Conservation (phyloP, 352 stramenopile genomes). For the Phytophthora pini region DNA sequence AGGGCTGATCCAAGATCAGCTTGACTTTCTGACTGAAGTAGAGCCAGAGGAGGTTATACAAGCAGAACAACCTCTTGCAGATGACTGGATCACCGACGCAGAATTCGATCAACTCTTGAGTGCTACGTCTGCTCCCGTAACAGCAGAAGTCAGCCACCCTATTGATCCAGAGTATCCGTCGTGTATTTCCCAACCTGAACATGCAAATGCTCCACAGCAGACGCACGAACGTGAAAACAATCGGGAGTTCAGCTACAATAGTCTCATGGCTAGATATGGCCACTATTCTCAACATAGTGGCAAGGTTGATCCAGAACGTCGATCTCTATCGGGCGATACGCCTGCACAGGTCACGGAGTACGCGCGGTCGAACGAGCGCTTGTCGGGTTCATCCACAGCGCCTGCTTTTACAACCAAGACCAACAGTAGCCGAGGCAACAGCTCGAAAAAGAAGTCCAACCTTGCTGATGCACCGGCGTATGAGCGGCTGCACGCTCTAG, state of each 20-base stretch:
- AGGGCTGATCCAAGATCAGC: conserved; percentile 66
- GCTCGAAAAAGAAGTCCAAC: conserved; percentile 43
- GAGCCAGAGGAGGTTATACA: conserved; percentile 30
- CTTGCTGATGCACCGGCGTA: conserved; percentile 49
- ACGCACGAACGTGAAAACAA: conserved; percentile 51
- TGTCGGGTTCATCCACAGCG: conserved; percentile 8
- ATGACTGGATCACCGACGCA: conserved; percentile 20
- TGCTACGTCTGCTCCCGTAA: not conserved
- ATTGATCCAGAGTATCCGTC: not conserved
- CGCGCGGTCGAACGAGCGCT: conserved; percentile 22
- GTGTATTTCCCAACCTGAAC: conserved; percentile 1
- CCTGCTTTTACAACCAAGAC: conserved; percentile 32
- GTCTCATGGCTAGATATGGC: conserved; percentile 77
- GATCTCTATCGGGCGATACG: conserved; percentile 27
- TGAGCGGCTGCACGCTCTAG: conserved; percentile 71
- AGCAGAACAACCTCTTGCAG: conserved; percentile 7
- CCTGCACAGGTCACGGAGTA: conserved; percentile 48
- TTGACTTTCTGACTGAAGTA: conserved; percentile 42
- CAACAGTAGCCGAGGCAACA: conserved; percentile 12
- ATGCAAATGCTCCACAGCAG: conserved; percentile 1
- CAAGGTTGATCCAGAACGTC: conserved; percentile 48
- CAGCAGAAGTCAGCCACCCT: not conserved
- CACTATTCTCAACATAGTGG: conserved; percentile 75
- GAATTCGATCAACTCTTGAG: conserved; percentile 14
- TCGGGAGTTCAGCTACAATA: conserved; percentile 75